phyloP scores from a whole-genome alignment of 2,329 filamentous ascomycete species.

The Raffaelea arxii region DNA sequence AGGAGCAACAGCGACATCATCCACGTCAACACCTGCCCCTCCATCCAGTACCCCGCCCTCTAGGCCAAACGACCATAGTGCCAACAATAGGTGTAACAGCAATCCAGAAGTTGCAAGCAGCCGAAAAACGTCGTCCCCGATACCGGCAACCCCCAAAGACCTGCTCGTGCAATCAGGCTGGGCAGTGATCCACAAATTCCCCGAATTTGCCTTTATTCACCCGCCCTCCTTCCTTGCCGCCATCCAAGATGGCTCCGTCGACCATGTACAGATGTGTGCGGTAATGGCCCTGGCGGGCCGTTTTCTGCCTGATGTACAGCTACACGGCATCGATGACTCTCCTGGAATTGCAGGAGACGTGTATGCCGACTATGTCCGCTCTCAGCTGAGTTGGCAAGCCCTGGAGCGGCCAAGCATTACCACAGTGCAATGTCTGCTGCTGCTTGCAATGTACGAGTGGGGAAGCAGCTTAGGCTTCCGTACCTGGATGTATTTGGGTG shows the following conservation, averaged over 20 bases:
- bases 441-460: not conserved
- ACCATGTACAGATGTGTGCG: not conserved
- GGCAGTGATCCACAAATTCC: not conserved
- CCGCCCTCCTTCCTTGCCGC: not conserved
- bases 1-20: no score
- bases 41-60: no score
- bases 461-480: not conserved
- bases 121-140: not conserved
- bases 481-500: not conserved
- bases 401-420: not conserved
- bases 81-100: no score
- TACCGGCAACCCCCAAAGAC: not conserved
- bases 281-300: not conserved
- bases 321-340: not conserved
- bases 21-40: no score
- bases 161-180: not conserved
- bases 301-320: not conserved
- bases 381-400: not conserved
- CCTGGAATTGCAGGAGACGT: not conserved
- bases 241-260: not conserved
- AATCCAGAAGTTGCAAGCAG: not conserved
- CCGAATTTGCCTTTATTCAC: not conserved
- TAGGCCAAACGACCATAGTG: no score
- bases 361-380: not conserved
- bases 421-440: not conserved